Base-by-base conservation (phyloP, 257 asterid species). In the Gentiana dahurica region DNA sequence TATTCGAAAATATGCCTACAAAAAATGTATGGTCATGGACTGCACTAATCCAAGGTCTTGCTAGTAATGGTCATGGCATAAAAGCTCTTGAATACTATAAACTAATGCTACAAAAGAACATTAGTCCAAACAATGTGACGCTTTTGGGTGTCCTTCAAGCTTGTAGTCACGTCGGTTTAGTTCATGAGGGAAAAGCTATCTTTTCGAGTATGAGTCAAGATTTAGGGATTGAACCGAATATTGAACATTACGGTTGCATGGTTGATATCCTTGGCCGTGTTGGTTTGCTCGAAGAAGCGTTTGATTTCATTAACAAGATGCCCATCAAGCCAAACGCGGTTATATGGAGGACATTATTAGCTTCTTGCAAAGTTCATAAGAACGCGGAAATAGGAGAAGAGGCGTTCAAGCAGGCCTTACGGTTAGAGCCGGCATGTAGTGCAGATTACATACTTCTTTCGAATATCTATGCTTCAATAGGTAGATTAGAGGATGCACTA, bases 201-300 rank as follows among this genome's bases (percentile, higher is more conserved):
- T 64, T 79, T 37, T 32, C 33, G 5, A 61, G 75, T 12, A 79
- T 79, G 83, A 64, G 50, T 38, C 39, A 57, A 41, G 78, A 76
- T 60, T 76, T 70, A 34, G 68, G 67, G 32, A 71, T 79, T 34
- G 65, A 68, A 36, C 86, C 86, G 13, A 71, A 64, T 46, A 69
- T 76, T 2, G 78, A 76, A 53, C 86, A 71, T 39, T 76, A 68
- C 54, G 86, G 86, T 39, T 71, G 80, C 57, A 64, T 79, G 67
- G 86, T 79, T 6, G 83, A 79, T 54, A 58, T 73, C 66, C 71
- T 76, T 7, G 75, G 82, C 43, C 78, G 82, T 45, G 74, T 70
- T 15, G 82, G 82, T 10, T 49, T 73, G 49, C 34, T 76, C 8
- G 73, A 71, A 58, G 80, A 68, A 10, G 79, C 82, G 3, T 66